Evolutionary conservation across 805 yeast genomes (phyloP).

Genomic region (Danielia oregonensis): DNA sequence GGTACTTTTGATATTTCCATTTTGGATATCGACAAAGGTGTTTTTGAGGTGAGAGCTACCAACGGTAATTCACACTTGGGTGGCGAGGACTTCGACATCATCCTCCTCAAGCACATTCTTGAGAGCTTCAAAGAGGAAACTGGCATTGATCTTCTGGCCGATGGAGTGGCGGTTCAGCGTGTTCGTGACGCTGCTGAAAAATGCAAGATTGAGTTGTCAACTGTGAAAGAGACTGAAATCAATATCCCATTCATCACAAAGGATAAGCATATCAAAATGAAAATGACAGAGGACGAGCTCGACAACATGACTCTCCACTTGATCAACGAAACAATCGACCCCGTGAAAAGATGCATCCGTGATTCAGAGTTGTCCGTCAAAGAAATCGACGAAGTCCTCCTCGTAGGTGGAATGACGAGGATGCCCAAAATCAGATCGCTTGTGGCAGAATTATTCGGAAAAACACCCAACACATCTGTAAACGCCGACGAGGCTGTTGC

Average conservation of each 20-base stretch:
- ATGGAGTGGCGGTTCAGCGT: slow-evolving; percentile 64
- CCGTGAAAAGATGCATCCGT: slow-evolving; percentile 68
- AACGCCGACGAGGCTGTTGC: slow-evolving; percentile 62
- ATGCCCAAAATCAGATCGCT: slow-evolving; percentile 75
- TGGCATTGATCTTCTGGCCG: slow-evolving; percentile 45
- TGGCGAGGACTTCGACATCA: slow-evolving; percentile 80
- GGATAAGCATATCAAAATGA: slow-evolving; percentile 56
- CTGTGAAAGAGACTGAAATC: slow-evolving; percentile 56
- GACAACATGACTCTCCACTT: slow-evolving; percentile 64
- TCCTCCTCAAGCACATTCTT: slow-evolving; percentile 54
- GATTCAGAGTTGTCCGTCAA: slow-evolving; percentile 67
- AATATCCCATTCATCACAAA: slow-evolving; percentile 67
- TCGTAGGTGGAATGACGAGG: slow-evolving; percentile 89
- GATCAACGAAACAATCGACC: slow-evolving; percentile 64
- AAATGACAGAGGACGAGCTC: slow-evolving; percentile 61
- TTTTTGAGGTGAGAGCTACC: slow-evolving; percentile 77
- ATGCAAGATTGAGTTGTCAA: slow-evolving; percentile 72
- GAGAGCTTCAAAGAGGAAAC: slow-evolving; percentile 54
- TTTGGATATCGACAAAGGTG: slow-evolving; percentile 74
- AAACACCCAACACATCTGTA: slow-evolving; percentile 65
- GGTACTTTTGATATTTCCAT: slow-evolving; percentile 83
- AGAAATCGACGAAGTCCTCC: slow-evolving; percentile 69
- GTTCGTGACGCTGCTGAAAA: slow-evolving; percentile 76
- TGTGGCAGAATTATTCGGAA: slow-evolving; percentile 57
- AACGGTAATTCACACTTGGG: slow-evolving; percentile 85